A percentile compares a stretch with the other conserved stretches of the same genome.
These are phyloP conservation scores for Cercospora nicotianae DNA, from an alignment of 2,329 filamentous ascomycete genomes.

Conservation along the genomic window DNA sequence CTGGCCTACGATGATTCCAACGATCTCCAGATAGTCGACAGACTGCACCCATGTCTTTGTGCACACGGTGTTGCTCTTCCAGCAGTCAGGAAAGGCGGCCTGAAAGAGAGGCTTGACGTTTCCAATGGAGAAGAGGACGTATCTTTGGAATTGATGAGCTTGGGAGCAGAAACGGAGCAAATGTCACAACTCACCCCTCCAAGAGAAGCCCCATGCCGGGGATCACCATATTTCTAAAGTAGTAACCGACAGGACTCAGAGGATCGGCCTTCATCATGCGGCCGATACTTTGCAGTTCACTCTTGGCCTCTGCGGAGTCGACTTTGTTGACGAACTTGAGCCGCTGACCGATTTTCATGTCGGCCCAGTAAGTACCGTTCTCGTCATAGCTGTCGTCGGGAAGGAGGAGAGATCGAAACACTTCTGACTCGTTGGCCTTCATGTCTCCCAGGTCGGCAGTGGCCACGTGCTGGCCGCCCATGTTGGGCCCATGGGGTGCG, in stretches of 20 bases:
- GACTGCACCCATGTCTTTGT: conserved; percentile 76
- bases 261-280: conserved; percentile 84
- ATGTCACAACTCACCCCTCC: conserved; percentile 61
- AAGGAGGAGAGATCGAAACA: conserved; percentile 77
- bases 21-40: conserved; percentile 88
- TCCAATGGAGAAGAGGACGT: conserved; percentile 95
- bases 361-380: conserved; percentile 89
- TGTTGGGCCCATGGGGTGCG: conserved; percentile 52
- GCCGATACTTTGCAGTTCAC: conserved; percentile 68
- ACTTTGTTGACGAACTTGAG: conserved; percentile 73
- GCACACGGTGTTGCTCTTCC: conserved; percentile 64
- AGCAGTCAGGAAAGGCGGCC: conserved; percentile 74
- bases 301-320: conserved; percentile 67
- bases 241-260: conserved; percentile 78
- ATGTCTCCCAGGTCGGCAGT: conserved; percentile 50
- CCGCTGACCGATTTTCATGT: conserved; percentile 70
- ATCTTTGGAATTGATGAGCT: conserved; percentile 51
- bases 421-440: conserved; percentile 58
- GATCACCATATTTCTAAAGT: conserved; percentile 86
- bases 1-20: conserved; percentile 93
- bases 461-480: conserved; percentile 46
- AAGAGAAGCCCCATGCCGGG: conserved; percentile 89
- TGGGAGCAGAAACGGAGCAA: neutral
- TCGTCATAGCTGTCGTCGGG: conserved; percentile 85
- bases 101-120: conserved; percentile 83